Conservation (phyloP, 257 asterid genomes). For the Thymus quinquecostatus region DNA sequence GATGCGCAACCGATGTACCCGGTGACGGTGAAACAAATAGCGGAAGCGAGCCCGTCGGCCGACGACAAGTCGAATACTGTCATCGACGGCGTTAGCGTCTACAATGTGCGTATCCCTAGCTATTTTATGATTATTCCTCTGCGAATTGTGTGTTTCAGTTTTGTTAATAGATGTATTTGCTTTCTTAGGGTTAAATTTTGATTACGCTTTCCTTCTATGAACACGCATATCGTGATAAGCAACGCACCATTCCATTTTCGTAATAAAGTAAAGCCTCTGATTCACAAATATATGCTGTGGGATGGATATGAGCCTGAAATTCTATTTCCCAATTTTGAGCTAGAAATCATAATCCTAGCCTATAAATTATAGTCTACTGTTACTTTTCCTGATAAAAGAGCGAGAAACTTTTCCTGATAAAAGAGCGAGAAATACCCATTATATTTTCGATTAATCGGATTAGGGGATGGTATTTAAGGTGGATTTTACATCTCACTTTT, state of each 20-base stretch:
- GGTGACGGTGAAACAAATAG: constrained; percentile 76
- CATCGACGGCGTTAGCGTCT: constrained; percentile 63
- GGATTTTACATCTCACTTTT: background rate
- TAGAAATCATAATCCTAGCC: background rate
- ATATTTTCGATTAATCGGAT: background rate
- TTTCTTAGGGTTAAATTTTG: background rate
- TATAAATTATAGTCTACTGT: background rate
- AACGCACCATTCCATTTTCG: too few relatives aligned
- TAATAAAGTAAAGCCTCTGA: background rate
- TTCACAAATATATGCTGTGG: background rate
- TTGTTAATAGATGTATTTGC: background rate
- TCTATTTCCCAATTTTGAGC: background rate
- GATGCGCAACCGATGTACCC: constrained; percentile 73
- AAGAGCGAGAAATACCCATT: background rate
- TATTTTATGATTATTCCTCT: background rate
- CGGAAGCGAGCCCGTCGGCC: constrained; percentile 53
- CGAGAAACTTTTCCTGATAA: background rate
- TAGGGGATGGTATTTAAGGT: background rate
- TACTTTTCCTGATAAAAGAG: background rate
- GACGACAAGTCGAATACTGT: constrained; percentile 58
- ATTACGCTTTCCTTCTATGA: too few relatives aligned
- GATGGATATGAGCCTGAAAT: too few relatives aligned
- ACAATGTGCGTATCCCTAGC: constrained; percentile 48
- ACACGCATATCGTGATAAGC: background rate
- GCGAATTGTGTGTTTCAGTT: background rate